Base-by-base conservation (phyloP, 176 grass and related monocot species). In the Oryza glaberrima region DNA sequence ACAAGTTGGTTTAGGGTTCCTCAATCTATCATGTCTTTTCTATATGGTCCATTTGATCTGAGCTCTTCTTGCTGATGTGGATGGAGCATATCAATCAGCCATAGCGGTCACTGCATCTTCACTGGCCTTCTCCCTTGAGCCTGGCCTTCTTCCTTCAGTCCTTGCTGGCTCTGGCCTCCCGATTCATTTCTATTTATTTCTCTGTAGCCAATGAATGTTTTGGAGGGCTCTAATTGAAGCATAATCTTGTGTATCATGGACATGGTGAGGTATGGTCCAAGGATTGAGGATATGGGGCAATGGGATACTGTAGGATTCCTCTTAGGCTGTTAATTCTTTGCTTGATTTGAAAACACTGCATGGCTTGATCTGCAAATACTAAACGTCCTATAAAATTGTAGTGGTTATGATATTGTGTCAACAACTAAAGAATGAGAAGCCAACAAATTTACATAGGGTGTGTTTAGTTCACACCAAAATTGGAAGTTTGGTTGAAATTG, bases 11-110 rank as follows among this genome's bases (percentile, higher is more conserved):
- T 67, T 11, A 88, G 63, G 67, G 43, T 63, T 83, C 19, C 56
- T 51, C 19, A n/a, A 25, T 30, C 56, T 51, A 41, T 40, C 49
- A 77, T 77, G 7, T 51, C 76, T 72, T 82, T 52, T 1, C 20
- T 26, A 52, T 17, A 56, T 67, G 44, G 34, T 77, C 30, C 22
- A 66, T 77, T 83, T 12, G 9, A 15, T 77, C 81, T 83, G 30
- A 70, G 72, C 80, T 63, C 49, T 26, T 40, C 73, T 32, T 41
- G 15, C 35, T 1, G 15, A 5, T 9, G 28, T 77, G 22, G 64
- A 73, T 25, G 51, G 38, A 67, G 23, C 45, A 82, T 58, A 48
- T 83, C 66, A 48, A 54, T 22, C 8, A 52, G 32, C 11, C 70
- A 52, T 49, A 48, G 20, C 26, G 23, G 23, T 65, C 41, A 83